Base-by-base conservation (phyloP, 2,329 filamentous ascomycete species). In the Trichoderma atrobrunneum region DNA sequence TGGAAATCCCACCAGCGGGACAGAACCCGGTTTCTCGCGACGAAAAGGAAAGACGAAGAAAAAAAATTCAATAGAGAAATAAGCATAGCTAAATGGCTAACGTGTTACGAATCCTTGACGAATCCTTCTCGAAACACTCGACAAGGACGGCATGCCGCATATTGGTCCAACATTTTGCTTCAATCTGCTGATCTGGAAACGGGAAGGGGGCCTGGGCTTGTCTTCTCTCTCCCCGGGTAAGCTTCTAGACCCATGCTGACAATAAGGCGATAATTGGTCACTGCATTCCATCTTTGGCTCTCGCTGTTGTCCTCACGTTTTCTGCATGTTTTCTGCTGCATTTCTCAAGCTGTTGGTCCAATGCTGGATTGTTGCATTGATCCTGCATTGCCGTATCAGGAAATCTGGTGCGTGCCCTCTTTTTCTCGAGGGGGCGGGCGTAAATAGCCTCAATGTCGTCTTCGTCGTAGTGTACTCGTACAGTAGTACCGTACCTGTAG, bases 221-320 rank as follows among this genome's bases (percentile, higher is more conserved):
- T 32, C 24, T 51, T 6, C 21, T 43, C 26, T 3, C 43, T 7
- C 14, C 2, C 24, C 18, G 2, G 36, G 16, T 18, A 39, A 48
- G 43, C 43, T 48, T 21, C 30, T 12, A 34, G 51, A 64, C 43
- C 39, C 43, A 51, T 65, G 43, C 28, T 32, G 14, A 24, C 43
- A 65, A 66, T 66, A 66, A 66, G 21, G 63, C 54, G 63, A 66
- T 66, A 11, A 26, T 56, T 66, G 63, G 54, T 26, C 63, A 24
- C 54, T 56, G 28, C 30, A 65, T 28, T 43, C 21, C 12, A 12
- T 56, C 48, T 24, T 21, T 54, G 48, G n/a, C 21, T 54, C 48
- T 54, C 48, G n/a, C 43, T 51, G 8, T 12, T 54, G 48, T 24
- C 11, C 3, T 54, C n/a, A 21, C n/a, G 10, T 24, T 54, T 54